phyloP scores from a whole-genome alignment of 495 filamentous ascomycete species.

The Neurospora discreta region DNA sequence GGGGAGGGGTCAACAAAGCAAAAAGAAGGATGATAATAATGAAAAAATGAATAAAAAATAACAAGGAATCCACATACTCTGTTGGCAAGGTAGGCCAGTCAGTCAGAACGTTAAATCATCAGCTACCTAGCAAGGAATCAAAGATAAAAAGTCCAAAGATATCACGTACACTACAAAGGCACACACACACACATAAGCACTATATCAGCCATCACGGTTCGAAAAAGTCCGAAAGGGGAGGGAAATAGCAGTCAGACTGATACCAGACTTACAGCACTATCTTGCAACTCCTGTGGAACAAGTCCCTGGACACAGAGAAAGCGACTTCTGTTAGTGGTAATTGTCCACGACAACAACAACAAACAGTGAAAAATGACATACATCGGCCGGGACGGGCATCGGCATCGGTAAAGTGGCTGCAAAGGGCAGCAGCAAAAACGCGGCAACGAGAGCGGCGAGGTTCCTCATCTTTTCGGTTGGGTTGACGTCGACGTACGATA shows the following conservation, averaged over 20 bases:
- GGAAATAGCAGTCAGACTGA: neutral
- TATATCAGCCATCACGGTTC: neutral
- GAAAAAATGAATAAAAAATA: too few species aligned
- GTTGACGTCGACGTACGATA: neutral
- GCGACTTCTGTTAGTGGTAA: neutral
- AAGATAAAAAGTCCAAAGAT: neutral
- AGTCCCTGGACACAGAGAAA: neutral
- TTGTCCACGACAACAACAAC: neutral
- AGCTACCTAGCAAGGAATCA: too few species aligned
- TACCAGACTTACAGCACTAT: neutral
- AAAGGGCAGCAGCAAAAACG: neutral
- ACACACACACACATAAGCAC: neutral
- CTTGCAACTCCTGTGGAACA: neutral
- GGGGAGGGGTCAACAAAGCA: too few species aligned
- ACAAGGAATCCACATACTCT: neutral
- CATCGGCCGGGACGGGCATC: neutral
- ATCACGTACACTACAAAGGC: neutral
- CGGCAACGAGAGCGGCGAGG: neutral
- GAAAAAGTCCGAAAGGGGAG: neutral
- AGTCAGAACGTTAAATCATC: neutral
- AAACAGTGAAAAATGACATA: neutral
- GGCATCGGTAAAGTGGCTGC: neutral
- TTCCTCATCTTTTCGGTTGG: neutral
- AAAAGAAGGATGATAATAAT: too few species aligned
- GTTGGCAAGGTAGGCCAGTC: accelerated